Evolutionary conservation across 2,329 filamentous ascomycete genomes (phyloP), one percentile per base, ranked within the genome.

Genomic region (Claviceps spartinae): DNA sequence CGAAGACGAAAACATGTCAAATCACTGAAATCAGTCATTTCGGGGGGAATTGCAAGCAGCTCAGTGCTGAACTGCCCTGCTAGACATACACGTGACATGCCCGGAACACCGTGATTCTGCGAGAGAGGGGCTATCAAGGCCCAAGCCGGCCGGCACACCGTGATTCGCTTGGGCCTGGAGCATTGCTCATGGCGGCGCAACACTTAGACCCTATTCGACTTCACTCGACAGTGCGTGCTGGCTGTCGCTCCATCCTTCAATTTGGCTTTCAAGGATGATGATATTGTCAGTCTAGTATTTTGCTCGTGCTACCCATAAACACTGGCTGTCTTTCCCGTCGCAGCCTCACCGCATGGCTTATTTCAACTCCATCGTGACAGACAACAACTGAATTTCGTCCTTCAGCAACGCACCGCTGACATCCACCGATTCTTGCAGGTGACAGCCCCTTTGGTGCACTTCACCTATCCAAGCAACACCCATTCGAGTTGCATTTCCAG

Each of bases 351-450:
- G 48, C 48, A 38, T 36, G 14, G 30, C 42, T 44, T 40, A 26
- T 36, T 26, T 13, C 36, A 34, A 46, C 49, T 37, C 42, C 49
- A 50, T 44, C 42, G 49, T 45, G 30, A 50, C 49, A 38, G 49
- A 50, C 42, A 24, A 14, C 20, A 34, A 38, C 41, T 30, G 30
- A 22, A 43, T 38, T 50, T 46, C n/a, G 16, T 30, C 18, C n/a
- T 40, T 38, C 2, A 38, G 14, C 18, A 16, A 38, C 42, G 16
- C 34, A 26, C 22, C 20, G 30, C 41, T 36, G 20, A 40, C 34
- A 40, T 38, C 30, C 14, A 16, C 38, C 42, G 3, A 5, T 44
- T 44, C 9, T 45, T 40, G 42, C 42, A 30, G 18, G 42, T 44
- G n/a, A 44, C 22, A 34, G 11, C 46, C 20, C 30, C 41, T 45